Evolutionary conservation across 345 rosid genomes (phyloP).

Genomic region (Linum lewisii): DNA sequence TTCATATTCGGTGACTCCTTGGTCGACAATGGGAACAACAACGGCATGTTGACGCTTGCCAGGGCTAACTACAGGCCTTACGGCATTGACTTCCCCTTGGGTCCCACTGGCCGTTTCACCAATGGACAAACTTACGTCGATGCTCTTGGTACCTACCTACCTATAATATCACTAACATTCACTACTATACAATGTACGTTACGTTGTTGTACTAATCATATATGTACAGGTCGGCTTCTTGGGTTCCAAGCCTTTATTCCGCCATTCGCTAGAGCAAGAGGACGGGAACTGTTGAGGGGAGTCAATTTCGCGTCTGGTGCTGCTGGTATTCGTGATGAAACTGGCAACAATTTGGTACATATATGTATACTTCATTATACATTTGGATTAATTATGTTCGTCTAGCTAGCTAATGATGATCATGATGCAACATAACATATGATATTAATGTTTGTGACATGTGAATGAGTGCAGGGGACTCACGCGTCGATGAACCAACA

Average conservation of each 20-base stretch:
- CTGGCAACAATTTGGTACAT: constrained; percentile 23
- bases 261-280: constrained; percentile 13
- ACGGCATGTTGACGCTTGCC: constrained; percentile 18
- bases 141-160: constrained; percentile 17
- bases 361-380: neutral
- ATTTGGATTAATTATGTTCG: neutral
- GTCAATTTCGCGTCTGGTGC: constrained; percentile 25
- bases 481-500: constrained; percentile 78
- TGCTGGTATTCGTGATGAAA: constrained; percentile 24
- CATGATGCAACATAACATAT: no score
- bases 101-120: constrained; percentile 21
- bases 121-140: constrained; percentile 26
- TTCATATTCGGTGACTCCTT: constrained; percentile 23
- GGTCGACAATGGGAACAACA: constrained; percentile 24
- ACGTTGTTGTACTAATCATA: neutral
- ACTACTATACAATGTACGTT: no score
- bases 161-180: no score
- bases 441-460: no score
- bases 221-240: constrained; percentile 19
- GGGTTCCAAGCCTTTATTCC: constrained; percentile 19
- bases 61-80: constrained; percentile 27
- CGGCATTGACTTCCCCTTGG: constrained; percentile 20
- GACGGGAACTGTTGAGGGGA: constrained; percentile 13
- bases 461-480: constrained; percentile 35
- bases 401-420: neutral